Evolutionary conservation across 1,139 yeast genomes (phyloP), one percentile per base, ranked within the genome.

Genomic region (Saccharomyces pastorianus): DNA sequence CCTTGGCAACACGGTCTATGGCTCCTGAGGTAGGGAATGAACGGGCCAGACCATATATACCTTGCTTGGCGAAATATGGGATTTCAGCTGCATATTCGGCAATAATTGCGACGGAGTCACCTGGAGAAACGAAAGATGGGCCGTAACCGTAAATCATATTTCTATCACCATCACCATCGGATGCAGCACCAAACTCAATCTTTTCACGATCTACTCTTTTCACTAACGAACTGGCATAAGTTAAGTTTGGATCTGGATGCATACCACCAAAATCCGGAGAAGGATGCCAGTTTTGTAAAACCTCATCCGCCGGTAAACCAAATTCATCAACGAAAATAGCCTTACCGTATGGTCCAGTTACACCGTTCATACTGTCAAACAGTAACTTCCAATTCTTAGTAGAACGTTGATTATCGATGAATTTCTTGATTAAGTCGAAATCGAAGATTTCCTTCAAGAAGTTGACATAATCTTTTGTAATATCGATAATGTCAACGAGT

Each of bases 1-100:
- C 77, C 69, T 83, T 82, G 38, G 96, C 99, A 32, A 93, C 99
- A 56, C 86, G 78, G 67, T 93, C 99, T 64, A 93, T 80, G 31
- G 99, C 99, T 46, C 89, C 90, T 6, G 95, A 85, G 4, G 99
- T 93, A 55, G 99, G 99, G 96, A 93, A 93, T n/a, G 96, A 88
- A 70, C 99, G 82, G 13, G 99, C 99, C 55, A 93, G 77, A 6
- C 99, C 99, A 65, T 86, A 80, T 32, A 91, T 86, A 48, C 98
- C 98, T 59, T 83, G 82, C 64, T 85, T 82, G 64, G 81, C 78
- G 75, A 93, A 93, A 74, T 91, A 93, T 17, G 99, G 99, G 62
- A 93, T 93, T 60, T 80, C 80, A 27, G 74, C 71, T 11, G 96
- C 91, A 67, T 93, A 88, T 74, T 93, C 98, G 23, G 98, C 91